Evolutionary conservation across 108 stramenopile genomes (phyloP), one percentile per base, ranked within the genome.

Genomic region (Cyclotella atomus): DNA sequence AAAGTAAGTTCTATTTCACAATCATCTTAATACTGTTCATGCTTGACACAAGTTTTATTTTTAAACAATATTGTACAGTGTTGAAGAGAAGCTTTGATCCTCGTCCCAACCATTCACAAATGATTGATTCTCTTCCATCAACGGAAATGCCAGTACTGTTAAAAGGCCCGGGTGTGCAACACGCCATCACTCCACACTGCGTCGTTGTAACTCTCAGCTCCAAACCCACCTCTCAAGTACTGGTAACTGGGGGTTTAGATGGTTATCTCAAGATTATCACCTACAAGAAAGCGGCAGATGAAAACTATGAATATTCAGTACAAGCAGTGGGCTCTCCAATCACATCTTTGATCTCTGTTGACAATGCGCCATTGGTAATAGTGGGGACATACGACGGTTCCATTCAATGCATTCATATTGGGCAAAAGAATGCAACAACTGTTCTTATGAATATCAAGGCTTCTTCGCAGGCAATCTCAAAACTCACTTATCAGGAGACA

Each of bases 321-420:
- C 55, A 30, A 12, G 60, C 8, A 8, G 7, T 61, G 5, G 60
- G 33, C 8, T 61, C 60, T 21, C 60, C 60, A 9, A 61, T 61
- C 25, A 61, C 60, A 8, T 10, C 60, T 12, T 19, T 61, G n/a
- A 61, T 61, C 38, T 10, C 60, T 4, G n/a, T 61, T 16, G 35
- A 38, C 4, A 35, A 61, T 16, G 35, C 60, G 19, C 60, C 60
- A 14, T 61, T 61, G 35, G 19, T 61, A 3, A 35, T 38, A 12
- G 60, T 20, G 14, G 60, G 60, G 3, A 61, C 60, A 2, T 19
- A 9, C 36, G 35, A 38, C 38, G 60, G 60, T n/a, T 16, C 16
- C 9, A 19, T 61, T 20, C 38, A 19, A 9, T 61, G 35, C 36
- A 61, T 61, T 38, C 60, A 61, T 38, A 20, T 38, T 8, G 60